Percentiles rank a stretch among this genome's conserved stretches.
Evolutionary conservation across 768 basidiomycete genomes (phyloP).

Genomic region (Fomitopsis pulvina): DNA sequence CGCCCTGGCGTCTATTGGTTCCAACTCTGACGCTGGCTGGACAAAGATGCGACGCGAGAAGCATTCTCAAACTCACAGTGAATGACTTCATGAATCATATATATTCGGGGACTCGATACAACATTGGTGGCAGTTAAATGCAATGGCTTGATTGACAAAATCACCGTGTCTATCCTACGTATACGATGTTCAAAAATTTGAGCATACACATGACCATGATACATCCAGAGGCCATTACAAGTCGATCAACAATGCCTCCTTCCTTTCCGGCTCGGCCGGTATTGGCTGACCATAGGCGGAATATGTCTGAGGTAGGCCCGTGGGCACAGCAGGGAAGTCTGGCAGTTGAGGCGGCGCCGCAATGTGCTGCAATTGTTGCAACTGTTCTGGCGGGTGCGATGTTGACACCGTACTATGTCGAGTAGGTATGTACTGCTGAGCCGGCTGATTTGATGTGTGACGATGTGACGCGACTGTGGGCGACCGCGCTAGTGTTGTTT

Average conservation of each 20-base stretch:
- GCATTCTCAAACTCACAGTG: too few relatives aligned
- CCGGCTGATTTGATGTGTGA: constrained; percentile 18
- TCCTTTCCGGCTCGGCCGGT: constrained; percentile 52
- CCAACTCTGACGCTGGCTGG: too few relatives aligned
- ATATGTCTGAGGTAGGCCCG: constrained; percentile 47
- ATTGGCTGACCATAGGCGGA: constrained; percentile 42
- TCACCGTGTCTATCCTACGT: too few relatives aligned
- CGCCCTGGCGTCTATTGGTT: neutral
- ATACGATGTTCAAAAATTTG: too few relatives aligned
- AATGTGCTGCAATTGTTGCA: constrained; percentile 20
- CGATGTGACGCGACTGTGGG: constrained; percentile 21
- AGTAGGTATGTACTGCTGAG: constrained; percentile 13
- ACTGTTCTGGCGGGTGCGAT: constrained; percentile 24
- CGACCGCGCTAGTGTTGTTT: constrained; percentile 14
- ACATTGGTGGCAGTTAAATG: too few relatives aligned
- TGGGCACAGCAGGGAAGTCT: constrained; percentile 62
- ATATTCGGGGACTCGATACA: too few relatives aligned
- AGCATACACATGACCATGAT: neutral
- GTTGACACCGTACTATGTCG: constrained; percentile 27
- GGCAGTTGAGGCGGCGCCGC: constrained; percentile 33
- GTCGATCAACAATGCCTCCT: constrained; percentile 50
- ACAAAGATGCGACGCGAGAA: too few relatives aligned
- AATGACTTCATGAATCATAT: too few relatives aligned
- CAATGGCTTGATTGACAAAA: too few relatives aligned
- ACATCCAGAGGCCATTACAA: constrained; percentile 17